Base-by-base conservation (phyloP, 1,284 basidiomycete species). In the Leccinum pachyderme region DNA sequence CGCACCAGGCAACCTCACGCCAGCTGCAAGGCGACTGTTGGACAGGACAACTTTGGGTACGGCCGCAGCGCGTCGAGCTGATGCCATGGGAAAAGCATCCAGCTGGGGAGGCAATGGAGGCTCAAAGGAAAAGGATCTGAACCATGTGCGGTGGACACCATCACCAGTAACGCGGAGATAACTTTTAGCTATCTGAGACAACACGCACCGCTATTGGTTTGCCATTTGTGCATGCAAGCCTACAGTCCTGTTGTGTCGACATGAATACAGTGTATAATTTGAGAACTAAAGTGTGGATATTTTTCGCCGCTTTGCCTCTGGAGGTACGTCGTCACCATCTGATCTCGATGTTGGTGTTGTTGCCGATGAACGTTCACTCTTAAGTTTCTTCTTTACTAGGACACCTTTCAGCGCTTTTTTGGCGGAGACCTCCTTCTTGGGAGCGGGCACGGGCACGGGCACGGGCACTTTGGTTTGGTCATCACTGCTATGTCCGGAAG, bases 121-220 rank as follows among this genome's bases (percentile, higher is more conserved):
- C 58, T 67, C 68, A 39, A 80, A 77, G 63, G 81, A 83, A 58
- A 81, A 77, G 60, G 86, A 89, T 63, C 65, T 88, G 47, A 82
- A 80, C 58, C 77, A 75, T 43, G 79, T 89, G 46, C 75, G 87
- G 64, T 93, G 91, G 91, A 93, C 91, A 46, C 91, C 91, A 5
- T 92, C 88, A 50, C 90, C 90, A 3, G 58, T 61, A 39, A 51
- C 66, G 18, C 69, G 67, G 49, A 47, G 54, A 35, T 66, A 50
- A 69, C 13, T 51, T 51, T 22, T 13, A n/a, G 18, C 18, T 39
- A 39, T 39, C 18, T 11, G 18, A 9, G 31, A 37, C 41, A 12
- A 47, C 27, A 51, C 52, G 53, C 31, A 55, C 47, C 46, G 31
- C 4, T 47, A 51, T 51, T 50, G 47, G 53, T 44, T 44, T 45